phyloP scores from a whole-genome alignment of 225 moss, liverwort and hornwort species.

The Physcomitrellopsis africana region DNA sequence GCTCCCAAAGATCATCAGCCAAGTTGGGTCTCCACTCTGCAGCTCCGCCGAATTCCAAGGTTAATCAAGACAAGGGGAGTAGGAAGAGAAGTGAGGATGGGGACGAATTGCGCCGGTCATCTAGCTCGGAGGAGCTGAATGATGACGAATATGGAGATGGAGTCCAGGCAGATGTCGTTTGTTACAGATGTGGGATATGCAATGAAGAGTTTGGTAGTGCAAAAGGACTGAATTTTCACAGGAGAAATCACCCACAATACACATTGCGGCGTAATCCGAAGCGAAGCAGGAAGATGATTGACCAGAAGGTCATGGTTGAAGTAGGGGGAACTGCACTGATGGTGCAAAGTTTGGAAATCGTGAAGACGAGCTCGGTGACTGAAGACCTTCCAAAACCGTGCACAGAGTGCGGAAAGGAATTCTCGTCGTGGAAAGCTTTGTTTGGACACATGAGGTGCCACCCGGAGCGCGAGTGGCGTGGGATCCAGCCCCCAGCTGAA shows the following conservation, averaged over 20 bases:
- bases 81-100: constrained; percentile 51
- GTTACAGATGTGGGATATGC: constrained; percentile 71
- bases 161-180: constrained; percentile 57
- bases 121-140: constrained; percentile 4
- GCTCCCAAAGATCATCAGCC: constrained; percentile 37
- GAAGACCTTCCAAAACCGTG: constrained; percentile 66
- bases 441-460: constrained; percentile 99
- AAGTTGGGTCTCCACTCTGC: constrained; percentile 23
- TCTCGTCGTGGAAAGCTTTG: constrained; percentile 88
- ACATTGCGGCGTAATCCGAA: constrained; percentile 86
- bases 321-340: constrained; percentile 44
- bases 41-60: constrained; percentile 43
- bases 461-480: constrained; percentile 93
- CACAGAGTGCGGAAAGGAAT: constrained; percentile 86
- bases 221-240: constrained; percentile 75
- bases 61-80: constrained; percentile 29
- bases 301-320: constrained; percentile 85
- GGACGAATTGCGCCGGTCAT: constrained; percentile 39
- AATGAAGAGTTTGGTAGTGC: constrained; percentile 74
- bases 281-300: constrained; percentile 89
- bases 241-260: constrained; percentile 67
- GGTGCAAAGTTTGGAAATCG: constrained; percentile 27
- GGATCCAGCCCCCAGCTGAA: constrained; percentile 83
- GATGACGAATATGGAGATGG: constrained; percentile 33
- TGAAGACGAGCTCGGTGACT: constrained; percentile 70